A percentile compares a stretch with the other conserved stretches of the same genome.
phyloP scores from a whole-genome alignment of 805 yeast genomes.

The Dipodascus geniculatus region DNA sequence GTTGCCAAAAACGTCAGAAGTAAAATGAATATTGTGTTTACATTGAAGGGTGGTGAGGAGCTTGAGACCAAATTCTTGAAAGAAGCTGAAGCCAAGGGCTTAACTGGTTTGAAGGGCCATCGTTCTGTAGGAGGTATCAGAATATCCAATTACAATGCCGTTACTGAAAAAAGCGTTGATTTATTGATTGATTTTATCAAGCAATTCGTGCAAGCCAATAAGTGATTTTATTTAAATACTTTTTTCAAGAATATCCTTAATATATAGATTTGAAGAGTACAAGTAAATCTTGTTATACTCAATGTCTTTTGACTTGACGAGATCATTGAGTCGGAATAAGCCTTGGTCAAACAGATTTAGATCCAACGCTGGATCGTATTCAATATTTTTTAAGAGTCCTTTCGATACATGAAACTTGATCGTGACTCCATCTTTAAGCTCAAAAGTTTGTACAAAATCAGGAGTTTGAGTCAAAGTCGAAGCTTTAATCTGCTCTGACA shows the following conservation, averaged over 20 bases:
- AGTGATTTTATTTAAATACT: slow-evolving; percentile 16
- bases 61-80: slow-evolving; percentile 59
- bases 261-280: background rate
- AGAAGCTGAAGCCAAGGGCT: slow-evolving; percentile 45
- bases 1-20: slow-evolving; percentile 60
- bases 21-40: slow-evolving; percentile 89
- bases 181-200: slow-evolving; percentile 44
- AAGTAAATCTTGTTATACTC: background rate
- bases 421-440: slow-evolving; percentile 24
- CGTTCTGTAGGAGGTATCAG: slow-evolving; percentile 96
- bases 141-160: slow-evolving; percentile 86
- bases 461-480: slow-evolving; percentile 80
- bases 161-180: slow-evolving; percentile 48
- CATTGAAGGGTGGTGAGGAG: slow-evolving; percentile 44
- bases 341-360: background rate
- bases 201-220: slow-evolving; percentile 38
- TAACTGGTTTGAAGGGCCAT: slow-evolving; percentile 87
- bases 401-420: slow-evolving; percentile 39
- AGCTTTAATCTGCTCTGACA: slow-evolving; percentile 42
- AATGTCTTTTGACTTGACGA: background rate
- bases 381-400: slow-evolving; percentile 28
- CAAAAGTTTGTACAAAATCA: slow-evolving; percentile 43
- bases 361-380: background rate
- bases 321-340: background rate
- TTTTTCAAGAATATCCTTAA: background rate